phyloP scores from a whole-genome alignment of 768 basidiomycete species.

The Trametes elegans region DNA sequence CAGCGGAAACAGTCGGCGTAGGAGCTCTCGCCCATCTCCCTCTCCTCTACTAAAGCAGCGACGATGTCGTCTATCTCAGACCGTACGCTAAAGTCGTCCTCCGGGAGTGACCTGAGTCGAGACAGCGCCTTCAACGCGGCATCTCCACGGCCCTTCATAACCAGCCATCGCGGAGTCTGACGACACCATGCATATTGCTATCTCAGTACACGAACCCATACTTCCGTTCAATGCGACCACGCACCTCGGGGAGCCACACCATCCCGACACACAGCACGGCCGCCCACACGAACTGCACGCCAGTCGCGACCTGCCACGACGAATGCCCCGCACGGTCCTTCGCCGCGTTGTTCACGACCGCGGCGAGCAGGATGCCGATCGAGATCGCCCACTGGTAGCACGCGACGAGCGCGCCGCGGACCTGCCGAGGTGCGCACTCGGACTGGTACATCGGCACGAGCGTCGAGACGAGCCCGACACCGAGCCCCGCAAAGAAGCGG shows the following conservation, averaged over 20 bases:
- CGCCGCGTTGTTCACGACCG: slow-evolving; percentile 39
- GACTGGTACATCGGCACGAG: slow-evolving; percentile 58
- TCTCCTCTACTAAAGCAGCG: slow-evolving; percentile 28
- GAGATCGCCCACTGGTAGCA: slow-evolving; percentile 57
- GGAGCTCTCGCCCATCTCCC: not conserved
- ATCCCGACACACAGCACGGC: slow-evolving; percentile 67
- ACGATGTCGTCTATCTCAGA: slow-evolving; percentile 30
- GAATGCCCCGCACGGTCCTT: slow-evolving; percentile 40
- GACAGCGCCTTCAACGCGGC: slow-evolving; percentile 54
- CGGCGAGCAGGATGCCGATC: slow-evolving; percentile 68
- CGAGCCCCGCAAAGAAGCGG: slow-evolving; percentile 74
- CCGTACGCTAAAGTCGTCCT: slow-evolving; percentile 32
- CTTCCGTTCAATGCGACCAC: slow-evolving; percentile 5
- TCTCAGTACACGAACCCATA: not conserved
- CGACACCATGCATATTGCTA: not conserved
- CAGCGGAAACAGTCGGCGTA: slow-evolving; percentile 33
- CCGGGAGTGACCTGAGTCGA: slow-evolving; percentile 32
- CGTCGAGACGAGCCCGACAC: slow-evolving; percentile 74
- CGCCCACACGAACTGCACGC: slow-evolving; percentile 78
- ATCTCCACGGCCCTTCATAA: slow-evolving; percentile 58
- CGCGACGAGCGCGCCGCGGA: slow-evolving; percentile 28
- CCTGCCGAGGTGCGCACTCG: slow-evolving; percentile 63
- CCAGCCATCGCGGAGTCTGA: slow-evolving; percentile 67
- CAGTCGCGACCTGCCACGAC: slow-evolving; percentile 67
- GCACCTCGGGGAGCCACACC: slow-evolving; percentile 58